Percentiles rank a stretch among this genome's conserved stretches.
These are phyloP conservation scores for Magnolia changhungtana DNA, from an alignment of 164 flowering plant genomes.

Conservation along the genomic window DNA sequence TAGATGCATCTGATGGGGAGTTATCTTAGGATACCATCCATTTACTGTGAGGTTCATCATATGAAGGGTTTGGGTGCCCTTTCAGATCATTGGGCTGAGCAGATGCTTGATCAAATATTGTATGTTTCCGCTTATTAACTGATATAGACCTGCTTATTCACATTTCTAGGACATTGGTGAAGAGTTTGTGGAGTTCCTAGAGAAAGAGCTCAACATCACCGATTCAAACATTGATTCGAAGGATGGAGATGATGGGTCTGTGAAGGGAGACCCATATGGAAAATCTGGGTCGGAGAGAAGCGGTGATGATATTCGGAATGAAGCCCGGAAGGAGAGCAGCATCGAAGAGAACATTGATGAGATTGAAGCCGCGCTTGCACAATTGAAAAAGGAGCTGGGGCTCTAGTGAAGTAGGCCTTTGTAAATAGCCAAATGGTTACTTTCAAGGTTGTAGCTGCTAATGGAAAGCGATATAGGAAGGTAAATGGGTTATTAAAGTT, in stretches of 20 bases:
- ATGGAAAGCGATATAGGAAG: not conserved
- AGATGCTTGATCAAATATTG: not conserved
- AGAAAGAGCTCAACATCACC: constrained; percentile 82
- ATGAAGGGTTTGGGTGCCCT: not conserved
- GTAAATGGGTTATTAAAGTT: not conserved
- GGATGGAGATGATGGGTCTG: constrained; percentile 18
- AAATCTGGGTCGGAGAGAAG: constrained; percentile 21
- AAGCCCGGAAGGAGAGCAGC: constrained; percentile 30
- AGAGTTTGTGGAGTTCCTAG: constrained; percentile 92
- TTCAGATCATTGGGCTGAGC: not conserved
- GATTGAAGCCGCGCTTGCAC: constrained; percentile 81
- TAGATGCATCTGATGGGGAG: not conserved
- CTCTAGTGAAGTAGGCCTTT: constrained; percentile 24
- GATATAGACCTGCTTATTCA: not conserved
- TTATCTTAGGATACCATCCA: too few species aligned
- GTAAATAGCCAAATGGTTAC: not conserved
- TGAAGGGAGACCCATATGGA: constrained; percentile 16
- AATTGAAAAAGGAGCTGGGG: constrained; percentile 75
- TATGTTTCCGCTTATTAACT: not conserved
- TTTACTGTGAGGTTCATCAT: too few species aligned
- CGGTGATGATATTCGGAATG: constrained; percentile 12
- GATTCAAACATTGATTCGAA: constrained; percentile 34
- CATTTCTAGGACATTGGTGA: constrained; percentile 81
- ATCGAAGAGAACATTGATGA: constrained; percentile 76
- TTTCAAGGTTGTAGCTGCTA: not conserved